phyloP scores from a whole-genome alignment of 1,139 yeast genomes.

The Suhomyces ambrosiae region DNA sequence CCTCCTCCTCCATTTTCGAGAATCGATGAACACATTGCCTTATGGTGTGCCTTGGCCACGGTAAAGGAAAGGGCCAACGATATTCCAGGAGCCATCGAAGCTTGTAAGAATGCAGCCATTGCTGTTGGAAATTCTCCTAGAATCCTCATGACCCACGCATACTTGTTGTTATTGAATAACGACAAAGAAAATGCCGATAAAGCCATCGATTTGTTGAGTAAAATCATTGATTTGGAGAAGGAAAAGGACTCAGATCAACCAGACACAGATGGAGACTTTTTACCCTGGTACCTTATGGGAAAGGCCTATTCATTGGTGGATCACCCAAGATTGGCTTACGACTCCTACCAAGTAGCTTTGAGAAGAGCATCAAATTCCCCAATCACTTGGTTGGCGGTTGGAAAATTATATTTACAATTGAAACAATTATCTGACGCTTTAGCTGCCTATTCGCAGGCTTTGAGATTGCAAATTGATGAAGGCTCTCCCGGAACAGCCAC shows the following conservation, averaged over 20 bases:
- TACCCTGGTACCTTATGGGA: slow-evolving; percentile 62
- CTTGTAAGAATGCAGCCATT: slow-evolving; percentile 49
- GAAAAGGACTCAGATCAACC: slow-evolving; percentile 20
- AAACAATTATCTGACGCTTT: slow-evolving; percentile 66
- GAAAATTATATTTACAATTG: slow-evolving; percentile 57
- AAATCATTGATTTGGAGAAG: slow-evolving; percentile 34
- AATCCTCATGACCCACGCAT: slow-evolving; percentile 50
- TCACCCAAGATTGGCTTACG: slow-evolving; percentile 56
- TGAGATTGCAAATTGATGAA: slow-evolving; percentile 53
- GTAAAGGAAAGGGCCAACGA: slow-evolving; percentile 54
- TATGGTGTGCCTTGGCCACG: slow-evolving; percentile 56
- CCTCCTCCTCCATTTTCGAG: slow-evolving; percentile 52
- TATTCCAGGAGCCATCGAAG: slow-evolving; percentile 47
- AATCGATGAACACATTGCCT: slow-evolving; percentile 47
- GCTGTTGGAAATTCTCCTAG: slow-evolving; percentile 49
- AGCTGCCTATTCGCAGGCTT: slow-evolving; percentile 68
- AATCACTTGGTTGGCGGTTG: slow-evolving; percentile 67
- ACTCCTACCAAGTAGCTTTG: slow-evolving; percentile 58
- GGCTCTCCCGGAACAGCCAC: slow-evolving; percentile 54
- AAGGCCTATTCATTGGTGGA: slow-evolving; percentile 51
- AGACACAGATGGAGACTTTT: slow-evolving; percentile 44
- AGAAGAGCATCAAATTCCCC: slow-evolving; percentile 57
- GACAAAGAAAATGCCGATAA: slow-evolving; percentile 28
- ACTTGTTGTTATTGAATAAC: slow-evolving; percentile 38
- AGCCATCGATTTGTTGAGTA: slow-evolving; percentile 41